These are phyloP conservation scores for Coleophoma cylindrospora DNA, from an alignment of 2,329 filamentous ascomycete genomes.

Conservation along the genomic window DNA sequence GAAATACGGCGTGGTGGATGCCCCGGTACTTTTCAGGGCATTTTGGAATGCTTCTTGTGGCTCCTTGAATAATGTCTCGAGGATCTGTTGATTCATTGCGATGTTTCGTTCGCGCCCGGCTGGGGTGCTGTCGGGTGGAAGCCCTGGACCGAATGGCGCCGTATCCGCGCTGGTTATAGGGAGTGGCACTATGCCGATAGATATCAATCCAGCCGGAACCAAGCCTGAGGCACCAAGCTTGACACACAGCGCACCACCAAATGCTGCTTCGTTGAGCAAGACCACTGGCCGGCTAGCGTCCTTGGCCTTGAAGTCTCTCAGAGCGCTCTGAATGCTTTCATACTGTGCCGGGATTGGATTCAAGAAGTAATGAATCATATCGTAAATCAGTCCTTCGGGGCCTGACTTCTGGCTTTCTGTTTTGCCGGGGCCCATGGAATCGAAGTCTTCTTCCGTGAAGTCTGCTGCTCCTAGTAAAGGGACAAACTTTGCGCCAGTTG, in stretches of 20 bases:
- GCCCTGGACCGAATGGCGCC: slow-evolving; percentile 30
- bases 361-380: slow-evolving; percentile 30
- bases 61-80: slow-evolving; percentile 8
- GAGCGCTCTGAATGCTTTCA: slow-evolving; percentile 25
- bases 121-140: slow-evolving; percentile 30
- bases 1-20: slow-evolving; percentile 12
- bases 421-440: slow-evolving; percentile 8
- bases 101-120: slow-evolving; percentile 31
- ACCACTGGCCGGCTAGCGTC: slow-evolving; percentile 32
- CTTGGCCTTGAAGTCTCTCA: slow-evolving; percentile 26
- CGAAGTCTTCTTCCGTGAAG: slow-evolving; percentile 7
- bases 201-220: slow-evolving; percentile 29
- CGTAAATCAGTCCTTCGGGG: slow-evolving; percentile 23
- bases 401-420: slow-evolving; percentile 1
- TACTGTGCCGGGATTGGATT: slow-evolving; percentile 27
- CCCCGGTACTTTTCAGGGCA: slow-evolving; percentile 23
- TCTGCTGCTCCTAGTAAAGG: slow-evolving; percentile 17
- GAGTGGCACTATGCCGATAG: slow-evolving; percentile 32
- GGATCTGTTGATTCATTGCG: slow-evolving; percentile 16
- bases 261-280: slow-evolving; percentile 34
- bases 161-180: slow-evolving; percentile 29
- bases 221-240: slow-evolving; percentile 33
- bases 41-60: slow-evolving; percentile 5
- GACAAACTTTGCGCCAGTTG: slow-evolving; percentile 32
- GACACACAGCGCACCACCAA: slow-evolving; percentile 31